Percentiles rank a stretch among this genome's conserved stretches.
phyloP scores from a whole-genome alignment of 2,329 filamentous ascomycete genomes.

The Pseudogymnoascus sp. region DNA sequence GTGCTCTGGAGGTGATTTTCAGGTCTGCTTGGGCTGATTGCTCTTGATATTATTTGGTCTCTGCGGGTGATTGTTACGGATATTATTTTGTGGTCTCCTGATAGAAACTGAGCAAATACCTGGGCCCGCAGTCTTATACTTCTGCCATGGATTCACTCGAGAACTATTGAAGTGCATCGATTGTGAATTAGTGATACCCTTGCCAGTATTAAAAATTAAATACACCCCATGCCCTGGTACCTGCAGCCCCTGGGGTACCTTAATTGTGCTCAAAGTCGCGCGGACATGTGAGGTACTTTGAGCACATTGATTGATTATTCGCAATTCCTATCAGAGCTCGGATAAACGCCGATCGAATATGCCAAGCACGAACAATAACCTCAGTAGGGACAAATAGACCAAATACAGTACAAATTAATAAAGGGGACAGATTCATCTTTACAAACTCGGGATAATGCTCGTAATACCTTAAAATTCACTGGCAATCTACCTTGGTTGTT shows the following conservation, averaged over 20 bases:
- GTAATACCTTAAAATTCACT: background rate
- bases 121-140: background rate
- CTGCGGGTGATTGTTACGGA: background rate
- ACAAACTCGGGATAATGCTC: background rate
- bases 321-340: background rate
- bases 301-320: constrained; percentile 6
- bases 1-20: background rate
- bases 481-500: background rate
- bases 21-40: background rate
- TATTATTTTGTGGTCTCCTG: background rate
- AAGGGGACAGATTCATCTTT: background rate
- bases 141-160: background rate
- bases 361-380: background rate
- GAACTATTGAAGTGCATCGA: background rate
- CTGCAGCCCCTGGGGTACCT: background rate
- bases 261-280: constrained; percentile 9
- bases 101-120: background rate
- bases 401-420: background rate
- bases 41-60: background rate
- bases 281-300: constrained; percentile 2
- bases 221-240: background rate
- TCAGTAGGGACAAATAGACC: background rate
- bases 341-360: background rate
- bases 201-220: background rate
- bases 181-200: background rate